These are phyloP conservation scores for Lolium rigidum DNA, from an alignment of 176 grass and related monocot species.

Conservation along the genomic window DNA sequence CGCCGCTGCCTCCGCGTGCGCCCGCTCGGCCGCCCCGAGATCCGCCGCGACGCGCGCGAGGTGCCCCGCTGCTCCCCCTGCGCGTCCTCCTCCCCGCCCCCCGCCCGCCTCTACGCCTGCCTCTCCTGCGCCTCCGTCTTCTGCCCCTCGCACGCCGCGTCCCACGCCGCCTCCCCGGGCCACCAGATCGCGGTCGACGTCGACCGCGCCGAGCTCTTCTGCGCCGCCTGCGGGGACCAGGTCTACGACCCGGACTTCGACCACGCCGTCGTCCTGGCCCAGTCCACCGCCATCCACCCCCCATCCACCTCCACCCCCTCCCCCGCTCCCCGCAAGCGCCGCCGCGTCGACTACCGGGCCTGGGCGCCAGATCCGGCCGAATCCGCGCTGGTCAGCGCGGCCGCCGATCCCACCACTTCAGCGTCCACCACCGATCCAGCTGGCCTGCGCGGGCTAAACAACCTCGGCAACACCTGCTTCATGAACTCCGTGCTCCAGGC, in stretches of 20 bases:
- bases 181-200: conserved; percentile 97
- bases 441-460: conserved; percentile 86
- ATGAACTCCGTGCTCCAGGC: conserved; percentile 98
- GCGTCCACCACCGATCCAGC: conserved; percentile 44
- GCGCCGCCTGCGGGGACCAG: conserved; percentile 84
- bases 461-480: conserved; percentile 96
- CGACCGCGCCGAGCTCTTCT: conserved; percentile 88
- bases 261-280: conserved; percentile 73
- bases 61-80: conserved; percentile 69
- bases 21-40: conserved; percentile 74
- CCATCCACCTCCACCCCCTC: neutral
- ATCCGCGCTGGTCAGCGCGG: conserved; percentile 63
- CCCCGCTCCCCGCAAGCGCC: conserved; percentile 55
- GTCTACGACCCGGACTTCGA: conserved; percentile 96
- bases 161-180: conserved; percentile 56
- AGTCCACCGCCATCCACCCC: conserved; percentile 54
- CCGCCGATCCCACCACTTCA: conserved; percentile 56
- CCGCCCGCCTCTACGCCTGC: conserved; percentile 73
- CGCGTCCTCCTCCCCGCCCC: conserved; percentile 26
- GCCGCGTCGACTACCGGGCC: conserved; percentile 69
- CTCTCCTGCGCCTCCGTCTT: conserved; percentile 78
- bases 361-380: conserved; percentile 84
- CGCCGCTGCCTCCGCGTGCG: conserved; percentile 75
- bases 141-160: conserved; percentile 66
- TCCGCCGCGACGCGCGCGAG: conserved; percentile 71